A percentile compares a stretch with the other conserved stretches of the same genome.
Conservation (phyloP, 2,329 filamentous ascomycete species). For the Microsporum audouinii region DNA sequence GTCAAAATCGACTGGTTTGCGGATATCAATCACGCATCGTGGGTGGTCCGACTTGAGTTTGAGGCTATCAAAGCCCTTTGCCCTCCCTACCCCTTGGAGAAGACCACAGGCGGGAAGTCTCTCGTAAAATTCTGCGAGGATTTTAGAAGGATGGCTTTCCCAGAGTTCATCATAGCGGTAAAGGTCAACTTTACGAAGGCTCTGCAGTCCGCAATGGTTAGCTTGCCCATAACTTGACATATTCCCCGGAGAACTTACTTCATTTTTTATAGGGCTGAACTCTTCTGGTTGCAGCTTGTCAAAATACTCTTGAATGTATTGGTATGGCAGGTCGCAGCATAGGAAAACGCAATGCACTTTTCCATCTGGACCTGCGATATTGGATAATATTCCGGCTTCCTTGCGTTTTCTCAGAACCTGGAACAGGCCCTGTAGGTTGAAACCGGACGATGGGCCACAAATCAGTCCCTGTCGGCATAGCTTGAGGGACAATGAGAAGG, state of each 20-base stretch:
- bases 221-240: neutral
- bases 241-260: constrained; percentile 21
- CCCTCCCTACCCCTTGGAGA: neutral
- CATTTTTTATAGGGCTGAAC: constrained; percentile 42
- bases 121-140: constrained; percentile 30
- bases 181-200: constrained; percentile 40
- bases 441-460: constrained; percentile 51
- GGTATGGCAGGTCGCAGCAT: constrained; percentile 53
- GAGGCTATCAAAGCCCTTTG: neutral
- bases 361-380: constrained; percentile 36
- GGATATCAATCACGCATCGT: constrained; percentile 36
- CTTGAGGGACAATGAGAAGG: constrained; percentile 43
- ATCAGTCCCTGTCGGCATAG: constrained; percentile 48
- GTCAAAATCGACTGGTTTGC: constrained; percentile 34
- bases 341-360: constrained; percentile 47
- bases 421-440: constrained; percentile 44
- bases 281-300: constrained; percentile 40
- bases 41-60: constrained; percentile 5
- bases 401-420: constrained; percentile 43
- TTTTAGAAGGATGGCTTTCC: constrained; percentile 25
- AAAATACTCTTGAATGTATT: constrained; percentile 52
- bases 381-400: constrained; percentile 32
- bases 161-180: constrained; percentile 47
- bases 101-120: neutral
- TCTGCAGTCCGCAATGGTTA: constrained; percentile 20